phyloP scores from a whole-genome alignment of 345 rosid species.

The Populus pruinosa region DNA sequence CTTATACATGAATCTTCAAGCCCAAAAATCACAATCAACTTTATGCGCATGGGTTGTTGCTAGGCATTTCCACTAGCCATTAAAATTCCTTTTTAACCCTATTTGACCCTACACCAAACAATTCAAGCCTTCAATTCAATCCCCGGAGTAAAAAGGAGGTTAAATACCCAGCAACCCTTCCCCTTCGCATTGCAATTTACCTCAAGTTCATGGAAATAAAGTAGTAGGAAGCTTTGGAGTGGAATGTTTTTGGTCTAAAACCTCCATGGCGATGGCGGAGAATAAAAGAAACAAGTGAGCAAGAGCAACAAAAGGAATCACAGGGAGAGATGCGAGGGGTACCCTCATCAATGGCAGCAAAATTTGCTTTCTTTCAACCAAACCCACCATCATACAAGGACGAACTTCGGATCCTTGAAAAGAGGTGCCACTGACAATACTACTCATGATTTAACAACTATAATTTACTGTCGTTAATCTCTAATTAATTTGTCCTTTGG shows the following conservation, averaged over 20 bases:
- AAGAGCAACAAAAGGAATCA: not conserved
- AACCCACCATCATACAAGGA: slow-evolving; percentile 83
- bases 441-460: too few relatives aligned
- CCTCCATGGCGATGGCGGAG: not conserved
- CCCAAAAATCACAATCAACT: slow-evolving; percentile 25
- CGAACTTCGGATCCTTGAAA: too few relatives aligned
- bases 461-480: too few relatives aligned
- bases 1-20: not conserved
- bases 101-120: slow-evolving; percentile 24
- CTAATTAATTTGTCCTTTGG: too few relatives aligned
- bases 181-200: not conserved
- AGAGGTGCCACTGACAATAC: too few relatives aligned
- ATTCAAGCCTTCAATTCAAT: not conserved
- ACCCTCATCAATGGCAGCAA: slow-evolving; percentile 97
- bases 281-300: not conserved
- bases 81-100: slow-evolving; percentile 20
- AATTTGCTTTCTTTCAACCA: slow-evolving; percentile 91
- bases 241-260: slow-evolving; percentile 19
- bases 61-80: slow-evolving; percentile 9
- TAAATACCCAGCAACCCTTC: not conserved
- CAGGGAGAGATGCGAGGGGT: slow-evolving; percentile 69
- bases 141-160: not conserved
- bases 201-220: not conserved
- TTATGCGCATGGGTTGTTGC: slow-evolving; percentile 30
- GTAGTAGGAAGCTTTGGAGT: not conserved